Conservation (phyloP, 1,139 yeast species). For the Blastobotrys ciferrii region DNA sequence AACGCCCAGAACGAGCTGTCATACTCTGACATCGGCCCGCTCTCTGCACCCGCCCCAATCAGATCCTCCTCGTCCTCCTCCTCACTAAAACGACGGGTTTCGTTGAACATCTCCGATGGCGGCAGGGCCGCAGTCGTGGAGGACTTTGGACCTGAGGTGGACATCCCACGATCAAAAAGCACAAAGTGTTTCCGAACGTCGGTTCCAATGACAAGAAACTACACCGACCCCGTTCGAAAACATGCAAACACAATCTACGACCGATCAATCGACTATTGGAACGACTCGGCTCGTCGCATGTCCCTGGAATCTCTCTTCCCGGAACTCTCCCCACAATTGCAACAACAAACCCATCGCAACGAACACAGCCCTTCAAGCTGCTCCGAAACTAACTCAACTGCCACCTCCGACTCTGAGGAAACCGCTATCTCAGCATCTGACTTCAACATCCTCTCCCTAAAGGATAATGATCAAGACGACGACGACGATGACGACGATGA, state of each 20-base stretch:
- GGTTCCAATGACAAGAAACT: constrained; percentile 12
- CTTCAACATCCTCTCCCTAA: background rate
- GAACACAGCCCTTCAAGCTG: background rate
- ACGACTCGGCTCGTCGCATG: constrained; percentile 22
- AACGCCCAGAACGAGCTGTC: background rate
- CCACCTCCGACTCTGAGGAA: constrained; percentile 13
- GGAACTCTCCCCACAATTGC: constrained; percentile 18
- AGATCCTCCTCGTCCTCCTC: constrained; percentile 15
- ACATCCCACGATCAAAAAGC: constrained; percentile 7
- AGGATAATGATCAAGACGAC: constrained; percentile 1
- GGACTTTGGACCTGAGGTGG: constrained; percentile 8
- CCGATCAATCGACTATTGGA: constrained; percentile 18
- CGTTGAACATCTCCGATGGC: constrained; percentile 20
- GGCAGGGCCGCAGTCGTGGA: constrained; percentile 22
- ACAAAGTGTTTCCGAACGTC: constrained; percentile 1
- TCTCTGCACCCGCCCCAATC: constrained; percentile 18
- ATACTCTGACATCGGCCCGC: constrained; percentile 13
- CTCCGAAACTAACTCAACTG: constrained; percentile 2
- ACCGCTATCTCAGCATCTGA: constrained; percentile 8
- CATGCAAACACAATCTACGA: constrained; percentile 20
- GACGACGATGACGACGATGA: constrained; percentile 11
- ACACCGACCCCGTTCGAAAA: constrained; percentile 14
- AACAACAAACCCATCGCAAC: background rate
- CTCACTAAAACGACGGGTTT: constrained; percentile 18
- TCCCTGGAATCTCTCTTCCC: constrained; percentile 26